phyloP scores from a whole-genome alignment of 2,329 filamentous ascomycete species.

The Pseudogymnoascus sp. region DNA sequence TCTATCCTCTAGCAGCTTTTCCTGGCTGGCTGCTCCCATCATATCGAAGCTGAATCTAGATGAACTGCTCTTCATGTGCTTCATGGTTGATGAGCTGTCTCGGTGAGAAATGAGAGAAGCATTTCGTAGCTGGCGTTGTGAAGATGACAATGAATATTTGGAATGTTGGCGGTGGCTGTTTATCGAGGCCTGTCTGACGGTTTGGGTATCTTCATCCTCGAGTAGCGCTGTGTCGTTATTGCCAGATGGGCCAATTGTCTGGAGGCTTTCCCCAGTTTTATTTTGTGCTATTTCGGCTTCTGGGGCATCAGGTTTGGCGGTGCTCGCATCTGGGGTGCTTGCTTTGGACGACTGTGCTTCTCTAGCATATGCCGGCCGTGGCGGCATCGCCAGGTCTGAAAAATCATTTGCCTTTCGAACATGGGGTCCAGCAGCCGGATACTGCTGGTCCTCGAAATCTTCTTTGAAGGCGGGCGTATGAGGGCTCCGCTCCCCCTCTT shows the following conservation, averaged over 20 bases:
- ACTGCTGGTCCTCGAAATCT: conserved; percentile 44
- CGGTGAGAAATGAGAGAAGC: conserved; percentile 42
- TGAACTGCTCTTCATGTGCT: conserved; percentile 67
- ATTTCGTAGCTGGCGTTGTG: conserved; percentile 24
- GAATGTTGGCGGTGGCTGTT: conserved; percentile 14
- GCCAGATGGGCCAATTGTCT: neutral
- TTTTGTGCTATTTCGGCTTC: conserved; percentile 16
- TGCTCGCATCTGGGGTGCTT: neutral
- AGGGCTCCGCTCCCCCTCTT: conserved; percentile 6
- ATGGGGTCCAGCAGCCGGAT: conserved; percentile 29
- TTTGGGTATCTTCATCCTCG: conserved; percentile 12
- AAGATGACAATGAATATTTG: conserved; percentile 31
- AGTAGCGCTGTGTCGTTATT: neutral
- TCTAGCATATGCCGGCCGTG: conserved; percentile 25
- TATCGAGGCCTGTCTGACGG: conserved; percentile 12
- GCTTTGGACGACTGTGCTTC: conserved; percentile 17
- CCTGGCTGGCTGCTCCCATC: conserved; percentile 59
- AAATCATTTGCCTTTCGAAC: conserved; percentile 28
- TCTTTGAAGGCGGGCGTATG: conserved; percentile 50
- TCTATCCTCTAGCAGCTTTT: conserved; percentile 64
- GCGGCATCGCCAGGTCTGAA: conserved; percentile 23
- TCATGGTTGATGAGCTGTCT: conserved; percentile 40
- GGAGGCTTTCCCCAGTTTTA: conserved; percentile 15
- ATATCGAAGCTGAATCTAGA: conserved; percentile 80
- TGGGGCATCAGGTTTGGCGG: neutral